These are phyloP conservation scores for Sugiyamaella boreocaroliniensis DNA, from an alignment of 805 yeast species.

Conservation along the genomic window DNA sequence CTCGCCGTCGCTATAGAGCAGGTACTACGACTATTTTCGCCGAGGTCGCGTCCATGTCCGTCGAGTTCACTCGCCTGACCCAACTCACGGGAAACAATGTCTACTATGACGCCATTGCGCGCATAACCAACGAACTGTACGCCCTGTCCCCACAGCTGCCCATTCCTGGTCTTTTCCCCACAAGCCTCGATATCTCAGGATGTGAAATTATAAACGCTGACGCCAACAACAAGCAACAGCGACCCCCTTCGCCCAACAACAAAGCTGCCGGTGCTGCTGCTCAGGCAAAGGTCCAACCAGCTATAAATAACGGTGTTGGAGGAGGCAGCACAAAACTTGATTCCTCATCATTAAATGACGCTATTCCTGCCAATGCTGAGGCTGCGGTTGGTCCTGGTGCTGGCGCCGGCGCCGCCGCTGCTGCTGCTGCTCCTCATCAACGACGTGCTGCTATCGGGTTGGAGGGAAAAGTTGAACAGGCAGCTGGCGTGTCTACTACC, in stretches of 20 bases:
- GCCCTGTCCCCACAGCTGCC: conserved; percentile 29
- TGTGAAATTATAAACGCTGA: conserved; percentile 28
- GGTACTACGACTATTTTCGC: conserved; percentile 34
- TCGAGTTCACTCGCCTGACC: conserved; percentile 48
- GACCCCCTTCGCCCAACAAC: too few species aligned
- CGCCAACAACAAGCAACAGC: too few species aligned
- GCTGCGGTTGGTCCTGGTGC: neutral
- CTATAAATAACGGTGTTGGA: neutral
- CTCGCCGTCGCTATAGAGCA: conserved; percentile 23
- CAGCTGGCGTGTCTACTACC: neutral
- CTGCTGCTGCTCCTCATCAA: neutral
- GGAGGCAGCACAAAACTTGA: neutral
- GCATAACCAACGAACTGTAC: conserved; percentile 37
- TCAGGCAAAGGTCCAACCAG: neutral
- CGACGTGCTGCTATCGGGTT: too few species aligned
- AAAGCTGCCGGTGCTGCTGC: neutral
- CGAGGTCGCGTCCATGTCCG: conserved; percentile 43
- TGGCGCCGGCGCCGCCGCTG: too few species aligned
- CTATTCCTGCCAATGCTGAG: neutral
- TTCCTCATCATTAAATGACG: too few species aligned
- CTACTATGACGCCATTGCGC: conserved; percentile 45
- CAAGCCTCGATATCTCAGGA: conserved; percentile 45
- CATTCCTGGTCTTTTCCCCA: conserved; percentile 41
- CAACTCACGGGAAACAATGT: conserved; percentile 43
- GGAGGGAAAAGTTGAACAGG: neutral